Conservation (phyloP, 306 rosid species). For the Cucumis sativus region DNA sequence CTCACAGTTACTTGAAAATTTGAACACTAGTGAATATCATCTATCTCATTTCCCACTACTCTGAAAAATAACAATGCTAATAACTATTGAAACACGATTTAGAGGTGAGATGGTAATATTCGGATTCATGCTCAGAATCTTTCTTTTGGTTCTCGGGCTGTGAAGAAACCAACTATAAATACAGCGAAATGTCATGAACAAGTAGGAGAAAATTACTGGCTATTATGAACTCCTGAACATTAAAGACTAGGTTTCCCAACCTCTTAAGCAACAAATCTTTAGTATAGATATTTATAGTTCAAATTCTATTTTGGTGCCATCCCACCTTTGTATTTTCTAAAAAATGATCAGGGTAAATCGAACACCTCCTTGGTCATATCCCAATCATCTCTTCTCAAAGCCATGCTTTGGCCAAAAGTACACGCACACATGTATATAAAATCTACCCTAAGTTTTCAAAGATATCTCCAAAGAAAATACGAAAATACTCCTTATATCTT, state of each 20-base stretch:
- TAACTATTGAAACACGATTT: background rate
- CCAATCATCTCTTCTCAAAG: background rate
- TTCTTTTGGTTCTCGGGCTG: background rate
- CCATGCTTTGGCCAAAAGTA: background rate
- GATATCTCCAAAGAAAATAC: background rate
- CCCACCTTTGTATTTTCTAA: too few species aligned
- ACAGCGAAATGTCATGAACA: background rate
- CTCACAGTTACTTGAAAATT: background rate
- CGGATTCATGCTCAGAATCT: background rate
- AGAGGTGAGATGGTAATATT: background rate
- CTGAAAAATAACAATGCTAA: background rate
- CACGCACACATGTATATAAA: too few species aligned
- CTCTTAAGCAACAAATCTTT: background rate
- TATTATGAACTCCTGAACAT: background rate
- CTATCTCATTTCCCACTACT: background rate
- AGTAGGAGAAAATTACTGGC: background rate
- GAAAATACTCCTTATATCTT: background rate
- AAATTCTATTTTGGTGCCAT: background rate
- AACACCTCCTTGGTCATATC: background rate
- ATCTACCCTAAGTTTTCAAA: background rate
- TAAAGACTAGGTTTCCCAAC: too few species aligned
- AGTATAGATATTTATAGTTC: background rate
- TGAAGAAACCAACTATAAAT: background rate
- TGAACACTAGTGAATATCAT: background rate
- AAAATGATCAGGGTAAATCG: background rate